Conservation (phyloP, 768 basidiomycete genomes). For the Leccinum olivaceopallidum region DNA sequence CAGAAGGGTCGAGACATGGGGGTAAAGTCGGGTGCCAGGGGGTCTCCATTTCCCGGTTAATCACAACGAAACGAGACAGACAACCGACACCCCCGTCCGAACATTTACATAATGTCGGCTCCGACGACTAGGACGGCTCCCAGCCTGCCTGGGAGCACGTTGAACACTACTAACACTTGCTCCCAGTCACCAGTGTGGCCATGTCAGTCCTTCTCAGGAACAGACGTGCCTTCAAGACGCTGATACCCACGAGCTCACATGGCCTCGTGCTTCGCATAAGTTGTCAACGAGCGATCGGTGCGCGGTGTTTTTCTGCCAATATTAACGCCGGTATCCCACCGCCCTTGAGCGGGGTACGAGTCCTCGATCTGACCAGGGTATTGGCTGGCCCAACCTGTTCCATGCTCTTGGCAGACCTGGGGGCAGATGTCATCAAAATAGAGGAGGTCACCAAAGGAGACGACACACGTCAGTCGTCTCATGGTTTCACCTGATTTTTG, state of each 20-base stretch:
- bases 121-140: constrained; percentile 1
- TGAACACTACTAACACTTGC: neutral
- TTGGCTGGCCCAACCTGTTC: constrained; percentile 92
- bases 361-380: constrained; percentile 90
- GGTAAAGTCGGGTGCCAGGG: constrained; percentile 25
- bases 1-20: constrained; percentile 5
- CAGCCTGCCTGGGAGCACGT: neutral
- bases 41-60: constrained; percentile 13
- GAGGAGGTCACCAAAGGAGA: constrained; percentile 82
- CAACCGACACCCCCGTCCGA: constrained; percentile 28
- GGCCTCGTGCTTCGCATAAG: neutral
- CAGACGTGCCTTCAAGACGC: neutral
- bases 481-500: constrained; percentile 8
- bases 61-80: constrained; percentile 15
- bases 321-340: constrained; percentile 58
- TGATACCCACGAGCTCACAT: neutral
- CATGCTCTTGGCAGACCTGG: constrained; percentile 90
- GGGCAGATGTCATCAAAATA: constrained; percentile 93
- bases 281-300: constrained; percentile 3
- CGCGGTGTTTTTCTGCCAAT: constrained; percentile 16
- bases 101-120: constrained; percentile 12
- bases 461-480: constrained; percentile 69
- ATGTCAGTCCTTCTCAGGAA: constrained; percentile 13
- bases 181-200: neutral
- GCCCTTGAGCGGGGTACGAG: constrained; percentile 74